Conservation (phyloP, 495 filamentous ascomycete genomes). For the Penicillium herquei region DNA sequence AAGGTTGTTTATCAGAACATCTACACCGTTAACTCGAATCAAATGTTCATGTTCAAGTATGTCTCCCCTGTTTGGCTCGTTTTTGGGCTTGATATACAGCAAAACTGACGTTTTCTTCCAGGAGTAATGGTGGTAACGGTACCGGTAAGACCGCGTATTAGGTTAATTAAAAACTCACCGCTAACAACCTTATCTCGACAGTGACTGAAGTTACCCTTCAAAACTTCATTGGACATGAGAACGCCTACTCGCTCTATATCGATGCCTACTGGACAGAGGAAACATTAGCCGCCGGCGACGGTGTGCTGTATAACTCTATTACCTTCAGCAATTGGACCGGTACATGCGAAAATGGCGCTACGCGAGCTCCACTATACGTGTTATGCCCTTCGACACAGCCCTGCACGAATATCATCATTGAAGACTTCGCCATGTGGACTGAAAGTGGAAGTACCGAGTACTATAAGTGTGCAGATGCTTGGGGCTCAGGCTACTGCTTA, state of each 20-base stretch:
- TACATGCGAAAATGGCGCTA: conserved; percentile 42
- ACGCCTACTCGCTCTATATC: conserved; percentile 45
- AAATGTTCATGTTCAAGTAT: conserved; percentile 57
- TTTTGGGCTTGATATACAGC: background rate
- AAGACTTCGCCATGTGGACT: conserved; percentile 53
- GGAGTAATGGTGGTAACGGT: conserved; percentile 48
- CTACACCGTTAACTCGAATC: conserved; percentile 47
- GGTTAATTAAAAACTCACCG: background rate
- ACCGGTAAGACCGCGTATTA: conserved; percentile 13
- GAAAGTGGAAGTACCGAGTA: conserved; percentile 38
- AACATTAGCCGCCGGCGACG: conserved; percentile 27
- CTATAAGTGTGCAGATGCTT: conserved; percentile 45
- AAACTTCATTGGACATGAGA: conserved; percentile 32
- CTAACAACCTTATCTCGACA: background rate
- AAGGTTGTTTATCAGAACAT: conserved; percentile 42
- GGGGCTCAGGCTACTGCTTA: conserved; percentile 43
- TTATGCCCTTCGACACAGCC: conserved; percentile 43
- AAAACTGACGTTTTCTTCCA: conserved; percentile 1
- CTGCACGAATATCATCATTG: conserved; percentile 46
- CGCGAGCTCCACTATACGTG: conserved; percentile 44
- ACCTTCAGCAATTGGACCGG: conserved; percentile 54
- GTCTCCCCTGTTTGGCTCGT: background rate
- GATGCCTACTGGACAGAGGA: conserved; percentile 47
- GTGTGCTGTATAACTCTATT: conserved; percentile 44
- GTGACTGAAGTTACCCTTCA: conserved; percentile 16